Evolutionary conservation across 1,139 yeast species (phyloP).

Genomic region (Wickerhamomyces sp.): DNA sequence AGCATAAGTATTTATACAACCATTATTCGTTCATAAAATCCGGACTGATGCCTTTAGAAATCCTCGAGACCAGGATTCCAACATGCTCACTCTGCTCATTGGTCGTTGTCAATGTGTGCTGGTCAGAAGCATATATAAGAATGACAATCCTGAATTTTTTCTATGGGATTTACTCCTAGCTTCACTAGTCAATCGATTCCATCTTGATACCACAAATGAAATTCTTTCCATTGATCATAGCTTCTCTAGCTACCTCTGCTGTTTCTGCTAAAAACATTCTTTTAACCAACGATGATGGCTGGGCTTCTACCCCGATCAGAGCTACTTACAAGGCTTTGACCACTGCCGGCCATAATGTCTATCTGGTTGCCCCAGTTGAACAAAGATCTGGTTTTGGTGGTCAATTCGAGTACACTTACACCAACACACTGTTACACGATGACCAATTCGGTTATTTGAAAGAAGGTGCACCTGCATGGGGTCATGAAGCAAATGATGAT

Average conservation of each 20-base stretch:
- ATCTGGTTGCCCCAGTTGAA: conserved; percentile 52
- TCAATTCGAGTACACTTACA: conserved; percentile 42
- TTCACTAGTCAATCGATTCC: background rate
- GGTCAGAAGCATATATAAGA: no score
- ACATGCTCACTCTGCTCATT: no score
- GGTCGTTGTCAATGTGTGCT: no score
- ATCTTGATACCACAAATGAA: conserved; percentile 4
- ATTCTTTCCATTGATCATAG: conserved; percentile 3
- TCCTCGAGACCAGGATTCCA: no score
- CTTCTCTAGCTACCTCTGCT: conserved; percentile 8
- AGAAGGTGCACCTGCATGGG: conserved; percentile 42
- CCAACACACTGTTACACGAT: conserved; percentile 29
- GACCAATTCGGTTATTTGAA: conserved; percentile 38
- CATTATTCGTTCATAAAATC: no score
- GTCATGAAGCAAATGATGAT: conserved; percentile 34
- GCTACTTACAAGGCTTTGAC: conserved; percentile 52
- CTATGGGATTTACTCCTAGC: background rate
- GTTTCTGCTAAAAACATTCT: conserved; percentile 40
- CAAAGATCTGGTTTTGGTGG: conserved; percentile 62
- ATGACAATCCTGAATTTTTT: background rate
- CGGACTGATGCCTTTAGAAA: no score
- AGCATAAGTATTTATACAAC: no score
- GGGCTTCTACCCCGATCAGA: conserved; percentile 56
- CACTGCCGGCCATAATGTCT: conserved; percentile 51
- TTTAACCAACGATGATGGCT: conserved; percentile 57